phyloP scores from a whole-genome alignment of 1,139 yeast genomes.

The Saccharomyces hybrid region DNA sequence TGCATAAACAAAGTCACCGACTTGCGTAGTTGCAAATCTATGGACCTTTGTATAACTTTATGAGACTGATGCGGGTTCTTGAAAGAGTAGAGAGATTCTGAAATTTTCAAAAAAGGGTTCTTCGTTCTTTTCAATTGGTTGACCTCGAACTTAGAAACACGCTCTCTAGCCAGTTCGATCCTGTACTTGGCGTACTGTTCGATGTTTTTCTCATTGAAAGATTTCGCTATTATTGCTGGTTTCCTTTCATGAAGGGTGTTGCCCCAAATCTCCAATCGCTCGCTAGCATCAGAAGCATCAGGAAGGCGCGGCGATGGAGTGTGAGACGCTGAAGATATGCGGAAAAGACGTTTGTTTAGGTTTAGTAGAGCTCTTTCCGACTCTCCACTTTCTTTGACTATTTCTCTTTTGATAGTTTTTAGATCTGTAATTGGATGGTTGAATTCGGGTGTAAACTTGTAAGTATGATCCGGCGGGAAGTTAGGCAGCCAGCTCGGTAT shows the following conservation, averaged over 20 bases:
- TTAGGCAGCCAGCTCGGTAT: slow-evolving; percentile 75
- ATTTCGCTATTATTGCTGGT: background rate
- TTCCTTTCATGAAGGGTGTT: background rate
- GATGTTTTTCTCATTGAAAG: slow-evolving; percentile 24
- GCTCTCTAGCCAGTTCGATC: slow-evolving; percentile 28
- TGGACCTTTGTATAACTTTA: slow-evolving; percentile 3
- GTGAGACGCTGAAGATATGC: background rate
- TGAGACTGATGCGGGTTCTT: slow-evolving; percentile 7
- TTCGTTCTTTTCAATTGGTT: slow-evolving; percentile 22
- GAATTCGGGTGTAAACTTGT: slow-evolving; percentile 63
- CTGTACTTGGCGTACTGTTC: slow-evolving; percentile 48
- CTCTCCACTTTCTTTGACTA: slow-evolving; percentile 71
- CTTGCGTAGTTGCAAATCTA: slow-evolving; percentile 5
- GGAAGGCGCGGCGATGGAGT: background rate
- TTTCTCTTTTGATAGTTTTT: slow-evolving; percentile 54
- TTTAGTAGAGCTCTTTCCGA: slow-evolving; percentile 72
- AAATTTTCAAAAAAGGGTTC: slow-evolving; percentile 24
- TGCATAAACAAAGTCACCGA: slow-evolving; percentile 2
- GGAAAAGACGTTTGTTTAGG: slow-evolving; percentile 27
- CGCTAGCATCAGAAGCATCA: background rate
- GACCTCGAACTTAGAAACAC: slow-evolving; percentile 29
- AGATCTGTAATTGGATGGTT: slow-evolving; percentile 63
- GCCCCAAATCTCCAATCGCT: background rate
- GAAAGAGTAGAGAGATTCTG: slow-evolving; percentile 6
- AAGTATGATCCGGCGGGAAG: slow-evolving; percentile 90